phyloP scores from a whole-genome alignment of 2,329 filamentous ascomycete species.

The Claviceps sorghi region DNA sequence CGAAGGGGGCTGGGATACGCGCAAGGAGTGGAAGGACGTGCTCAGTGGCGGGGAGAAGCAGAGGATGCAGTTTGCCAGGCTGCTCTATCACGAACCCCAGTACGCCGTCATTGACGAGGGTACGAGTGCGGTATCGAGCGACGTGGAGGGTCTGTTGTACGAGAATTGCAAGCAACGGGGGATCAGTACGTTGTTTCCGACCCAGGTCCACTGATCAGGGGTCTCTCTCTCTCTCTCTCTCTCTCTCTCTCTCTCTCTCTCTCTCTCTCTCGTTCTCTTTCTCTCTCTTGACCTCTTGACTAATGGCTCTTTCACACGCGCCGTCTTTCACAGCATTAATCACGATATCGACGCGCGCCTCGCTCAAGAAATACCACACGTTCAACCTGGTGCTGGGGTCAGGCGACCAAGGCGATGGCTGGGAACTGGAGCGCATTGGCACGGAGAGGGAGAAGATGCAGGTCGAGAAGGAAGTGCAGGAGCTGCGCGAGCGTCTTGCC shows the following conservation, averaged over 20 bases:
- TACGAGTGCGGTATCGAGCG: constrained; percentile 82
- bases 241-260: neutral
- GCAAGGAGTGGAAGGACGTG: constrained; percentile 97
- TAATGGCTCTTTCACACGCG: too few species aligned
- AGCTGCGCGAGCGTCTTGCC: constrained; percentile 63
- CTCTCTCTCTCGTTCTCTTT: neutral
- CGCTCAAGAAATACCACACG: constrained; percentile 88
- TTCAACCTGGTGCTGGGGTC: constrained; percentile 77
- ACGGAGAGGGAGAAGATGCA: constrained; percentile 86
- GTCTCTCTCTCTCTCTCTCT: neutral
- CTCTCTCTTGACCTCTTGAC: too few species aligned
- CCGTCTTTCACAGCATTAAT: constrained; percentile 51
- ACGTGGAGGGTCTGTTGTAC: constrained; percentile 88
- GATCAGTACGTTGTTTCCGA: constrained; percentile 53
- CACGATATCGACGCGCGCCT: constrained; percentile 87
- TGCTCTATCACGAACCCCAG: constrained; percentile 87
- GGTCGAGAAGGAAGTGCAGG: constrained; percentile 78
- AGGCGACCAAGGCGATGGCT: constrained; percentile 68
- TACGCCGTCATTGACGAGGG: constrained; percentile 95
- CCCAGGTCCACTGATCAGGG: neutral
- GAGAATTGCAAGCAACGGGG: constrained; percentile 85
- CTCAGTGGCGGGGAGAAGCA: constrained; percentile 97
- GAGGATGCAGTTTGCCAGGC: constrained; percentile 74
- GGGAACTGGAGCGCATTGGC: constrained; percentile 88
- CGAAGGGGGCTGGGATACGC: constrained; percentile 91